Conservation (phyloP, 2,329 filamentous ascomycete species). For the Colletotrichum navitas region DNA sequence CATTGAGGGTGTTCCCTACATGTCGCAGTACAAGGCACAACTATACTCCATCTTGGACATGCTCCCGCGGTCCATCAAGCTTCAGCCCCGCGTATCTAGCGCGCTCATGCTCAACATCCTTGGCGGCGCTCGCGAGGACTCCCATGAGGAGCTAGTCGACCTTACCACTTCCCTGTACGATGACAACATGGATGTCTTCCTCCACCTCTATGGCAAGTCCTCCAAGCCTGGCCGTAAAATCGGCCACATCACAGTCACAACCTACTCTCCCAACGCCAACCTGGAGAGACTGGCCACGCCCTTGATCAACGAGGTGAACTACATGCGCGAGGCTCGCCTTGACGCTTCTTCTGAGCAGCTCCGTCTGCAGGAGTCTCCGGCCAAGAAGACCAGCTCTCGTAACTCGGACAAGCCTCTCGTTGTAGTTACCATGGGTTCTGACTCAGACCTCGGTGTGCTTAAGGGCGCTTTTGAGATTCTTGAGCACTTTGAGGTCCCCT, state of each 20-base stretch:
- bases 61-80: slow-evolving; percentile 65
- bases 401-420: slow-evolving; percentile 67
- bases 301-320: slow-evolving; percentile 75
- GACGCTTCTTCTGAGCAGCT: slow-evolving; percentile 54
- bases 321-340: slow-evolving; percentile 68
- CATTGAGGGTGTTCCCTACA: slow-evolving; percentile 88
- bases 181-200: slow-evolving; percentile 63
- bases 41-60: slow-evolving; percentile 83
- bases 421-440: slow-evolving; percentile 86
- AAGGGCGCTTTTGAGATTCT: slow-evolving; percentile 75
- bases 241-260: slow-evolving; percentile 89
- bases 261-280: slow-evolving; percentile 75
- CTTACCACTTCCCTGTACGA: slow-evolving; percentile 59
- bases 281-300: slow-evolving; percentile 70
- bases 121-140: slow-evolving; percentile 74
- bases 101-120: slow-evolving; percentile 87
- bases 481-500: slow-evolving; percentile 77
- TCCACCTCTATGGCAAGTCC: slow-evolving; percentile 94
- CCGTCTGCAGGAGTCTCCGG: slow-evolving; percentile 49
- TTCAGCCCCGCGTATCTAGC: slow-evolving; percentile 70
- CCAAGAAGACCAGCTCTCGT: slow-evolving; percentile 43
- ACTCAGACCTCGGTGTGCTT: slow-evolving; percentile 80
- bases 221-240: slow-evolving; percentile 93
- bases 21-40: slow-evolving; percentile 94
- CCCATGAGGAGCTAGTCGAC: slow-evolving; percentile 67